A percentile compares a stretch with the other conserved stretches of the same genome.
phyloP scores from a whole-genome alignment of 257 asterid species.

The Solanum ossicruentum region DNA sequence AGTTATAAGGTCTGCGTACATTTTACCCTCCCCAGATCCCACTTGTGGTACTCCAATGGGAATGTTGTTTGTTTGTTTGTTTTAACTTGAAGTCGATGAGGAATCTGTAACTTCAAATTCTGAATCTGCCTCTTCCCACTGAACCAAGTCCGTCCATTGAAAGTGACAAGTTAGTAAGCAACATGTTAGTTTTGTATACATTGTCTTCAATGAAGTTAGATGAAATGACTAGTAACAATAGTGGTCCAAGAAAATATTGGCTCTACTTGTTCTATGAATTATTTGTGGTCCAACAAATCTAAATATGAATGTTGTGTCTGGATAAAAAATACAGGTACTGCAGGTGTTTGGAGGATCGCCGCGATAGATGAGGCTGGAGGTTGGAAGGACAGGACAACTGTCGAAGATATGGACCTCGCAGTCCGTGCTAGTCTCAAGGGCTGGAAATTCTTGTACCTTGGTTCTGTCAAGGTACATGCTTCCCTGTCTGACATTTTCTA shows the following conservation, averaged over 20 bases:
- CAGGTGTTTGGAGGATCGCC: constrained; percentile 92
- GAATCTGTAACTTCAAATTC: not conserved
- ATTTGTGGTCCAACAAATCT: not conserved
- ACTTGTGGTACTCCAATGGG: too few relatives aligned
- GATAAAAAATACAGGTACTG: constrained; percentile 47
- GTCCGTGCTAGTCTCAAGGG: constrained; percentile 95
- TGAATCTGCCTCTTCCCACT: not conserved
- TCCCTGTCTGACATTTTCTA: not conserved
- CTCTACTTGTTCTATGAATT: not conserved
- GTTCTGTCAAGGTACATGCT: constrained; percentile 37
- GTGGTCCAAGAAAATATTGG: not conserved
- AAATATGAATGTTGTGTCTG: not conserved
- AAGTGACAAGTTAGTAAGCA: not conserved
- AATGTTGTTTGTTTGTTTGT: too few relatives aligned
- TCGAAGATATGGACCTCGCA: constrained; percentile 96
- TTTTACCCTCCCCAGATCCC: too few relatives aligned
- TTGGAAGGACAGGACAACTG: constrained; percentile 94
- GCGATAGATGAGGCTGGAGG: constrained; percentile 98
- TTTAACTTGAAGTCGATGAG: not conserved
- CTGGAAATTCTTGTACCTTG: constrained; percentile 85
- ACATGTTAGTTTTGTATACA: not conserved
- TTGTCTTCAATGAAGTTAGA: not conserved
- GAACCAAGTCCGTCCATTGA: not conserved
- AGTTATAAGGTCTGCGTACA: too few relatives aligned
- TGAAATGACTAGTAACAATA: not conserved